Conservation (phyloP, 768 basidiomycete species). For the Hydnomerulius pinastri region DNA sequence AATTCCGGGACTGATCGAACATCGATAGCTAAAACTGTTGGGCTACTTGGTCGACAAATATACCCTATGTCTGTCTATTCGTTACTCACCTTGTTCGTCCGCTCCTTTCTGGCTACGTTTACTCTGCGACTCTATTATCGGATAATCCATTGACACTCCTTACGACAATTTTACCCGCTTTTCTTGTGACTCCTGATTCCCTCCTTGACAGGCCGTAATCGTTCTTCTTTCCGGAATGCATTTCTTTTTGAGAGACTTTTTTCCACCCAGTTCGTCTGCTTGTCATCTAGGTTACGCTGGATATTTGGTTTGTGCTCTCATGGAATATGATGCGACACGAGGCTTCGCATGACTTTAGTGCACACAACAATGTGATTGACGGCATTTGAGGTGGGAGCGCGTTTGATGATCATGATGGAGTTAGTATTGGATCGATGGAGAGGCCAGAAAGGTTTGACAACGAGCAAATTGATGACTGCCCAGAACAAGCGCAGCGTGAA, state of each 20-base stretch:
- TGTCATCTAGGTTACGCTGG: conserved; percentile 7
- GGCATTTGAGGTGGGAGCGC: not conserved
- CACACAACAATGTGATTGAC: not conserved
- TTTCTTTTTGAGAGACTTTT: conserved; percentile 4
- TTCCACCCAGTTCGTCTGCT: not conserved
- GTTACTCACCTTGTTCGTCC: conserved; percentile 38
- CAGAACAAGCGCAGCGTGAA: not conserved
- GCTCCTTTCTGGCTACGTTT: conserved; percentile 34
- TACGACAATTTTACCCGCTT: conserved; percentile 28
- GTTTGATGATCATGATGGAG: not conserved
- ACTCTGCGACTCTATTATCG: conserved; percentile 35
- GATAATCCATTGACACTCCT: conserved; percentile 41
- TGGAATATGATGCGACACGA: not conserved
- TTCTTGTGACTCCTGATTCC: conserved; percentile 28
- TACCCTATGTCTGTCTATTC: conserved; percentile 36
- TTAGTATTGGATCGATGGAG: too few relatives aligned
- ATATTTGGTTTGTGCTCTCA: conserved; percentile 4
- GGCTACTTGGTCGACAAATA: conserved; percentile 31
- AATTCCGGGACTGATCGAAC: conserved; percentile 66
- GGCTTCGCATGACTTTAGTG: not conserved
- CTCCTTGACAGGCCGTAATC: conserved; percentile 22
- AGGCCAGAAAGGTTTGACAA: too few relatives aligned
- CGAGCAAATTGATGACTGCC: too few relatives aligned
- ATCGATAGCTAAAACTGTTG: conserved; percentile 21
- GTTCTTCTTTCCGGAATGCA: conserved; percentile 11